Evolutionary conservation across 1,139 yeast genomes (phyloP), one percentile per base, ranked within the genome.

Genomic region (Suhomyces coccinellae): DNA sequence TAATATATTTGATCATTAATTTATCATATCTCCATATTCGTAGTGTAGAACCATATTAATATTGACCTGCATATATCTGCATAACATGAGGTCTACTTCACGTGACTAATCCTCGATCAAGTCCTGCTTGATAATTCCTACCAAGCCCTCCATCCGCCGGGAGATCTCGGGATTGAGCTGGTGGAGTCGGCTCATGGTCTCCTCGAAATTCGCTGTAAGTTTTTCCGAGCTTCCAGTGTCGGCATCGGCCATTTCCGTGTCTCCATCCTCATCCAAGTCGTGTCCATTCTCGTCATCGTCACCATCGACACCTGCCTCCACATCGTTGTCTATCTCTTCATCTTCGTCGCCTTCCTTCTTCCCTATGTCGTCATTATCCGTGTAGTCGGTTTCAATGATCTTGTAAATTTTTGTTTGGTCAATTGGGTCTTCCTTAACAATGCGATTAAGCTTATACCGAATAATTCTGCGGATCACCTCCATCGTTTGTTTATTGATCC

Each of bases 401-500:
- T 75, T 68, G 33, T 67, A 65, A 13, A 83, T 75, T 52, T 68
- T 73, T 5, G 50, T 57, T 6, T 57, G 59, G 37, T 71, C 78
- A 14, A 77, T 61, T 0, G 69, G 61, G 48, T 69, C 70, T 30
- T 79, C 82, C 33, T 67, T 66, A 12, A 69, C 69, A 30, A 85
- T 61, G 51, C 83, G 76, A 29, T 79, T 77, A 45, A 88, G 65
- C 62, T 91, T 91, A 57, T 85, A 86, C 52, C 91, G 76, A 47
- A 90, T 75, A 14, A 90, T 75, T 43, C 82, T 71, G 55, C 97
- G 75, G 5, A 90, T 66, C 28, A 83, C 79, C 33, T 79, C 77
- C 61, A 89, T 73, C 10, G 83, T 82, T 40, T 80, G 75, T 49
- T 74, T 76, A 45, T 75, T 77, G 47, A 82, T 76, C 98, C 98